Base-by-base conservation (phyloP, 2,329 filamentous ascomycete genomes). In the Penicillium brasilianum region DNA sequence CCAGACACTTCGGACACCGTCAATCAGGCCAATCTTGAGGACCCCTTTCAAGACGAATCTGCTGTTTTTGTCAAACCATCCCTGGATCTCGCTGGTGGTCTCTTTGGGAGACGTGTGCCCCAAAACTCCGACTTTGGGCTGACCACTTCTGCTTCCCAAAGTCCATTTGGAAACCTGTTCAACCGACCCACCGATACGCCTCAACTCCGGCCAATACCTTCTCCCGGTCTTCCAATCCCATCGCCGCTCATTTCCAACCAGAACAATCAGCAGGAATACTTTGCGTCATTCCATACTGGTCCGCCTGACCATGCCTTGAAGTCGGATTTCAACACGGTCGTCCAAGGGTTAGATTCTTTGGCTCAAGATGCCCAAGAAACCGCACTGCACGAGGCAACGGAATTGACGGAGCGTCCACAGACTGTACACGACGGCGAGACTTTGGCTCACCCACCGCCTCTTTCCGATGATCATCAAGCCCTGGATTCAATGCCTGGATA, bases 221-320 rank as follows among this genome's bases (percentile, higher is more conserved):
- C 79, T 22, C 74, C 77, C 11, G 76, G 74, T 7, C 71, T 79
- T 37, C 75, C 78, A 11, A 66, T 76, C 44, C 74, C 79, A 7
- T 80, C 78, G 25, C 77, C 79, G 14, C 64, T 80, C 25, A 62
- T 75, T 34, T 69, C 72, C 13, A 62, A 62, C 30, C 64, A 74
- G 16, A 62, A 66, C 41, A 67, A 65, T 55, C 43, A 65, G 4
- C 62, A 68, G 13, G 71, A 68, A 10, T 78, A 78, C 58, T 79
- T 79, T 60, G 66, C 70, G n/a, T 57, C 65, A 4, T 60, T 62
- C 22, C 44, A 65, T 32, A 22, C 62, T 16, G 57, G 60, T 18
- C 41, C 57, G 0, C 66, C 67, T 32, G 46, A 46, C 22, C 49
- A 32, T 30, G n/a, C 22, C 32, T 6, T 14, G n/a, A 22, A 22